Percentiles rank a stretch among this genome's conserved stretches.
These are phyloP conservation scores for Quercus alba DNA, from an alignment of 306 rosid genomes.

Conservation along the genomic window DNA sequence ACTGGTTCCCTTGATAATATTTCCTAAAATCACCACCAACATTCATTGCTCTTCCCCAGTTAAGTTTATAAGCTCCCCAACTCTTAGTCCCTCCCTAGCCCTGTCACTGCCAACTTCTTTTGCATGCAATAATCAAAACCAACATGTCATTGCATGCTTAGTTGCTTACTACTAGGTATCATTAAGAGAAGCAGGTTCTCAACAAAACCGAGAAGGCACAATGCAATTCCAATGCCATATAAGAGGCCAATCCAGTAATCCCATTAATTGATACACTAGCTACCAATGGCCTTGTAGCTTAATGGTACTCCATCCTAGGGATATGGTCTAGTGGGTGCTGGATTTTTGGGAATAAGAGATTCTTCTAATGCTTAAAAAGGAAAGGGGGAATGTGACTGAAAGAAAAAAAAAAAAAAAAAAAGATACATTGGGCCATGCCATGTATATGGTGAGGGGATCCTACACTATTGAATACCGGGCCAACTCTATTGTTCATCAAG, in stretches of 20 bases:
- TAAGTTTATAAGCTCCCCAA: neutral
- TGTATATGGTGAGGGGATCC: constrained; percentile 9
- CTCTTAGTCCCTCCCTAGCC: neutral
- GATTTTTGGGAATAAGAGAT: neutral
- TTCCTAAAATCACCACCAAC: neutral
- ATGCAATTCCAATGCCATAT: neutral
- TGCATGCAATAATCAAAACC: neutral
- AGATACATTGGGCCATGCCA: neutral
- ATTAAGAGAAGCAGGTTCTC: neutral
- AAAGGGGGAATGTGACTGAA: neutral
- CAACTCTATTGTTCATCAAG: constrained; percentile 22
- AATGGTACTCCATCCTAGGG: neutral
- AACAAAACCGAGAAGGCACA: neutral
- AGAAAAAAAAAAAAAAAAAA: neutral
- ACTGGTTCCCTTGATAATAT: neutral
- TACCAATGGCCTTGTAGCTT: no score
- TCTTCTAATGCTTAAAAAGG: neutral
- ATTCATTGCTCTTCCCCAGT: neutral
- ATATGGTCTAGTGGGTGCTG: neutral
- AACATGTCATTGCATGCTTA: neutral
- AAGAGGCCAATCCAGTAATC: neutral
- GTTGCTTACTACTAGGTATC: neutral
- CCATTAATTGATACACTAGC: neutral
- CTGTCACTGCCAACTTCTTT: neutral
- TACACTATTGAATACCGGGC: constrained; percentile 16